These are phyloP conservation scores for Camillea tinctor DNA, from an alignment of 2,329 filamentous ascomycete genomes.

Conservation along the genomic window DNA sequence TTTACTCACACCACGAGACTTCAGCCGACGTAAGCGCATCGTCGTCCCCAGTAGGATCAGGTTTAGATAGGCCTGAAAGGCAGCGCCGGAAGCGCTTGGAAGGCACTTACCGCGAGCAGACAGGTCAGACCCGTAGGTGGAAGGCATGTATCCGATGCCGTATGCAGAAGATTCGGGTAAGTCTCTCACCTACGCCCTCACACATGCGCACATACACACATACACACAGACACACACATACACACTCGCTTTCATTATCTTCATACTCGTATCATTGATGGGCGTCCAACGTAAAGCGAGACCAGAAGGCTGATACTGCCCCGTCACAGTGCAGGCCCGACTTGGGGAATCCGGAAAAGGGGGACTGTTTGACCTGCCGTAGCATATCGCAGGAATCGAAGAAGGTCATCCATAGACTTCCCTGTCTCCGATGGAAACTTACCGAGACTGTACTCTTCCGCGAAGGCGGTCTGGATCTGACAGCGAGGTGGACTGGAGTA, in stretches of 20 bases:
- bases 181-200: conserved; percentile 15
- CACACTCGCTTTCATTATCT: too few species aligned
- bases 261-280: neutral
- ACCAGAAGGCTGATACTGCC: neutral
- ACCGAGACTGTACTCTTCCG: conserved; percentile 42
- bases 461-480: conserved; percentile 43
- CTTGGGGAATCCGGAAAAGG: conserved; percentile 27
- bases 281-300: neutral
- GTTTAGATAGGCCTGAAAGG: conserved; percentile 7
- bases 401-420: conserved; percentile 46
- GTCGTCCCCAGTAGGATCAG: neutral
- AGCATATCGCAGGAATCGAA: conserved; percentile 39
- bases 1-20: neutral
- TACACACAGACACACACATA: too few species aligned
- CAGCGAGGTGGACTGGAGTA: conserved; percentile 41
- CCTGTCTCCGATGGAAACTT: conserved; percentile 45
- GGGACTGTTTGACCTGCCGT: conserved; percentile 40
- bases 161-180: conserved; percentile 44
- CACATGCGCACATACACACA: too few species aligned
- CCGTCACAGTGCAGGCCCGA: conserved; percentile 39
- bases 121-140: conserved; percentile 25
- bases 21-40: neutral
- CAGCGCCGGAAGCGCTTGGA: conserved; percentile 14
- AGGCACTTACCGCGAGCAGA: conserved; percentile 19
- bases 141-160: conserved; percentile 45